Conservation (phyloP, 2,329 filamentous ascomycete genomes). For the Tolypocladium nubicola region DNA sequence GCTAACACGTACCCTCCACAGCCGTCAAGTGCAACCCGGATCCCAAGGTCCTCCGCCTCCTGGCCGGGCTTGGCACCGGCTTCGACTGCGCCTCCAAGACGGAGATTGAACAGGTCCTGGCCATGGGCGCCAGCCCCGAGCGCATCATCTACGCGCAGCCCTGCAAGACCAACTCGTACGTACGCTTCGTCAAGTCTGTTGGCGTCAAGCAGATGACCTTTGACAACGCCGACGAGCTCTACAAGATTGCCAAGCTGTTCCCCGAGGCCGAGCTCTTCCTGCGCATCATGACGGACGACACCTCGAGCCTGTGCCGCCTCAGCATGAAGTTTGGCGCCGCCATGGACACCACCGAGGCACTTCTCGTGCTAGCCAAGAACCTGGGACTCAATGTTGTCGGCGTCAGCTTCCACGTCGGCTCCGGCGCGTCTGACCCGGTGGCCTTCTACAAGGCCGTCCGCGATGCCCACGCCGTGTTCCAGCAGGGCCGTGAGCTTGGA, state of each 20-base stretch:
- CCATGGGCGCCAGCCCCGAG: conserved; percentile 70
- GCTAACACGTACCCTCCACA: conserved; percentile 21
- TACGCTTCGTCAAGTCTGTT: conserved; percentile 75
- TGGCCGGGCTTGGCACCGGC: conserved; percentile 80
- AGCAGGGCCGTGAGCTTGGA: conserved; percentile 67
- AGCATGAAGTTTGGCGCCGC: conserved; percentile 97
- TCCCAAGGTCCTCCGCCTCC: conserved; percentile 74
- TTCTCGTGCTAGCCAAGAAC: conserved; percentile 70
- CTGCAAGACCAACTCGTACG: conserved; percentile 98
- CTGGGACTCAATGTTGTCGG: conserved; percentile 86
- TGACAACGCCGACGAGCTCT: conserved; percentile 94
- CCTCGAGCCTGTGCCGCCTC: conserved; percentile 82
- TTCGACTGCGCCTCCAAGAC: conserved; percentile 98
- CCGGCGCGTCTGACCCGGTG: conserved; percentile 85
- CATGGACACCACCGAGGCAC: conserved; percentile 66
- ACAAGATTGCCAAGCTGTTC: conserved; percentile 91
- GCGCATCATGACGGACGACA: conserved; percentile 93
- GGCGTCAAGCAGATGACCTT: conserved; percentile 98
- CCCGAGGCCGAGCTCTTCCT: conserved; percentile 85
- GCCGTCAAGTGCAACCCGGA: conserved; percentile 99
- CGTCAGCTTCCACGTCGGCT: conserved; percentile 96
- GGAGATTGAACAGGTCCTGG: conserved; percentile 87
- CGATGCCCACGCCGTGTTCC: conserved; percentile 82
- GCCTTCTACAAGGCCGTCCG: conserved; percentile 85
- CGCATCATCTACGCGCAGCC: conserved; percentile 99